These are phyloP conservation scores for Pseudonectria buxi DNA, from an alignment of 2,329 filamentous ascomycete genomes.

Conservation along the genomic window DNA sequence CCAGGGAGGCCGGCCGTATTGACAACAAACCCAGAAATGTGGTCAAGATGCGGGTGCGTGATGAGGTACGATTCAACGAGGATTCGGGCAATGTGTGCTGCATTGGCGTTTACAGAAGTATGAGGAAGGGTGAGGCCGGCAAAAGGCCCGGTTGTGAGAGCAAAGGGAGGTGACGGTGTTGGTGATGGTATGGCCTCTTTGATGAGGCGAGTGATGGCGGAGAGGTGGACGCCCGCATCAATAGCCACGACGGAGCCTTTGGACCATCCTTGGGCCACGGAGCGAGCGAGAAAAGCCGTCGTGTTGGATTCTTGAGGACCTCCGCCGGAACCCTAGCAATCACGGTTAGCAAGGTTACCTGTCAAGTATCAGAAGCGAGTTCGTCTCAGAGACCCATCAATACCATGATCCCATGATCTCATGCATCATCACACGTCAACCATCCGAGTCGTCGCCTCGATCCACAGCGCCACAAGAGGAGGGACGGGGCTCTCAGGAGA, in stretches of 20 bases:
- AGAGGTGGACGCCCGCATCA: conserved; percentile 85
- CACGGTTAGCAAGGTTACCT: conserved; percentile 18
- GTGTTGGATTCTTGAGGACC: conserved; percentile 86
- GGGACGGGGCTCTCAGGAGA: no score
- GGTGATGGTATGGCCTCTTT: conserved; percentile 43
- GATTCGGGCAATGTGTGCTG: conserved; percentile 68
- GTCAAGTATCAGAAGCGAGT: no score
- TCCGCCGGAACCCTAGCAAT: conserved; percentile 70
- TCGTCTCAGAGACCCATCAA: no score
- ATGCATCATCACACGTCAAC: no score
- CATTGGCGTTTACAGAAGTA: conserved; percentile 65
- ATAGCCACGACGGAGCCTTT: conserved; percentile 83
- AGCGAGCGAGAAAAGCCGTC: conserved; percentile 83
- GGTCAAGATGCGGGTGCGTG: conserved; percentile 95
- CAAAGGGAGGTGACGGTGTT: conserved; percentile 38
- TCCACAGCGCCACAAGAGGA: no score
- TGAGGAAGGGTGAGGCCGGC: conserved; percentile 66
- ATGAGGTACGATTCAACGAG: conserved; percentile 86
- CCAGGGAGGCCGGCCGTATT: conserved; percentile 85
- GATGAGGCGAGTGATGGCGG: conserved; percentile 75
- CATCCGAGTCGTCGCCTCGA: no score
- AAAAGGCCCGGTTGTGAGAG: conserved; percentile 66
- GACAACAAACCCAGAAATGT: conserved; percentile 84
- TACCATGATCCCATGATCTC: no score
- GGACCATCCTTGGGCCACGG: conserved; percentile 69